phyloP scores from a whole-genome alignment of 1,284 basidiomycete species.

The Coniophora puteana region DNA sequence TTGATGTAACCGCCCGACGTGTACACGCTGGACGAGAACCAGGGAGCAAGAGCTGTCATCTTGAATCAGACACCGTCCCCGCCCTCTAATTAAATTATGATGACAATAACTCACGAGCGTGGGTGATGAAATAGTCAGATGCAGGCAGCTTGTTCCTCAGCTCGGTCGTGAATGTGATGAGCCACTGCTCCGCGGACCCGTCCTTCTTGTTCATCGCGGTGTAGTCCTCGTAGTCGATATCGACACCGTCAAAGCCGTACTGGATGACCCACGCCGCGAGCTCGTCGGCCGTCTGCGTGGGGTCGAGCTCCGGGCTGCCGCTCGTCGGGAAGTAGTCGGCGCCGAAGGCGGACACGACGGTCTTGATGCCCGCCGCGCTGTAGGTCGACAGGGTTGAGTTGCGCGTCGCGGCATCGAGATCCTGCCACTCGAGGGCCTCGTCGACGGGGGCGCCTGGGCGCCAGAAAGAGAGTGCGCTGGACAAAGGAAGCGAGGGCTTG shows the following conservation, averaged over 20 bases:
- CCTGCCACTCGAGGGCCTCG: slow-evolving; percentile 34
- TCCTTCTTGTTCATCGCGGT: slow-evolving; percentile 35
- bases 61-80: not conserved
- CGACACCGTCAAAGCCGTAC: slow-evolving; percentile 46
- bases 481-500: not conserved
- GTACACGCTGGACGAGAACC: not conserved
- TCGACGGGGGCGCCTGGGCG: slow-evolving; percentile 43
- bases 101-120: slow-evolving; percentile 24
- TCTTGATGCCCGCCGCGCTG: slow-evolving; percentile 45
- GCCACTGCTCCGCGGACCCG: slow-evolving; percentile 35
- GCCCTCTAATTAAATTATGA: too few species aligned
- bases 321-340: slow-evolving; percentile 30
- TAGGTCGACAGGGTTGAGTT: slow-evolving; percentile 42
- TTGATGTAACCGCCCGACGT: slow-evolving; percentile 47
- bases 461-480: slow-evolving; percentile 44
- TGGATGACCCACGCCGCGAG: slow-evolving; percentile 43
- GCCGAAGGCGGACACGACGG: slow-evolving; percentile 52
- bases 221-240: slow-evolving; percentile 53
- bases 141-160: slow-evolving; percentile 25
- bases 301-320: slow-evolving; percentile 32
- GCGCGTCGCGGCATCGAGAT: slow-evolving; percentile 34
- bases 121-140: slow-evolving; percentile 27
- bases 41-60: slow-evolving; percentile 1
- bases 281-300: slow-evolving; percentile 35
- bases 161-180: slow-evolving; percentile 36